A percentile compares a stretch with the other conserved stretches of the same genome.
Conservation (phyloP, 2,329 filamentous ascomycete genomes). For the Stagonosporopsis tanaceti region DNA sequence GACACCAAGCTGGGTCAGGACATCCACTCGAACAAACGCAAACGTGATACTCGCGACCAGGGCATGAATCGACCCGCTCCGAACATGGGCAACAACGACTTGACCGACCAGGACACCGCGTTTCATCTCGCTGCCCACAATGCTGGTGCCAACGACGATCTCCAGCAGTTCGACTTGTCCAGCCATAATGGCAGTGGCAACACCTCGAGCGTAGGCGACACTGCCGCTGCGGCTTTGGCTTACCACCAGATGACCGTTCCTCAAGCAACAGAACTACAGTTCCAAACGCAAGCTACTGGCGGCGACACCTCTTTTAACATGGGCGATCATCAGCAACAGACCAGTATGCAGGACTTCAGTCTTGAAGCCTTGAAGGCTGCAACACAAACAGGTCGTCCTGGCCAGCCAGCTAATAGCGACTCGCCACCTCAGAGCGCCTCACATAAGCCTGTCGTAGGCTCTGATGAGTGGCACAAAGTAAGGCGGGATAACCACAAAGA, state of each 20-base stretch:
- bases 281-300: conserved; percentile 55
- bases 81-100: conserved; percentile 41
- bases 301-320: conserved; percentile 55
- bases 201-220: conserved; percentile 62
- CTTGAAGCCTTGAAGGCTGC: conserved; percentile 62
- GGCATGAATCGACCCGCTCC: conserved; percentile 50
- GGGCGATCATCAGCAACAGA: conserved; percentile 53
- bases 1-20: conserved; percentile 46
- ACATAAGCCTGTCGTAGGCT: conserved; percentile 86
- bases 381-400: conserved; percentile 57
- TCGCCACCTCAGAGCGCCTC: conserved; percentile 44
- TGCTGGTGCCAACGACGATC: conserved; percentile 53
- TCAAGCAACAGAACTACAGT: conserved; percentile 63
- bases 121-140: conserved; percentile 53
- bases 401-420: conserved; percentile 42
- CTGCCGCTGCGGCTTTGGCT: conserved; percentile 65
- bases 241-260: conserved; percentile 65
- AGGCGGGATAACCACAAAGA: conserved; percentile 99
- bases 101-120: conserved; percentile 49
- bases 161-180: conserved; percentile 49
- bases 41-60: conserved; percentile 57
- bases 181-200: conserved; percentile 63
- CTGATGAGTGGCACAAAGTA: conserved; percentile 97
- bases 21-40: conserved; percentile 53
- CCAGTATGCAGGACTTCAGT: conserved; percentile 49